phyloP scores from a whole-genome alignment of 495 filamentous ascomycete species.

The Aspergillus kassunensis region DNA sequence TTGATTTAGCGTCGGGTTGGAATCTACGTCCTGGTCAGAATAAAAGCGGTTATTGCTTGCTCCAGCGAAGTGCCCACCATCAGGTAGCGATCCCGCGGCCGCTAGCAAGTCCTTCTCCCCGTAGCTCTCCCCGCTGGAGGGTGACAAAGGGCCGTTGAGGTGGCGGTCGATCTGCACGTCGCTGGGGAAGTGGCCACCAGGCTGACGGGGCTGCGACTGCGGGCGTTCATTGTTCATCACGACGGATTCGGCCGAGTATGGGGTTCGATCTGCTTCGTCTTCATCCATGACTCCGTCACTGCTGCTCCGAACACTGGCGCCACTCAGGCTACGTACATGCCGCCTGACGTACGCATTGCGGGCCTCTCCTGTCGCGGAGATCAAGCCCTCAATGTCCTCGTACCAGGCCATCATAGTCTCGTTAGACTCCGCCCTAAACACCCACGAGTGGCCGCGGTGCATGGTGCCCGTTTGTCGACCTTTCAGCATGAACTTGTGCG shows the following conservation, averaged over 20 bases:
- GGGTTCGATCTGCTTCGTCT: conserved; percentile 74
- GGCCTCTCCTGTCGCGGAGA: conserved; percentile 83
- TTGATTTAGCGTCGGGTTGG: conserved; percentile 2
- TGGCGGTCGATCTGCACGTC: conserved; percentile 77
- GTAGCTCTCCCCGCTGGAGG: conserved; percentile 71
- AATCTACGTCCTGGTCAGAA: conserved; percentile 13
- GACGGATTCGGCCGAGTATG: conserved; percentile 61
- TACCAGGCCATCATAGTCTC: conserved; percentile 98
- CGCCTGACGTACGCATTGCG: conserved; percentile 78
- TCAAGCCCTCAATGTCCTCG: conserved; percentile 82
- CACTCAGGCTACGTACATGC: conserved; percentile 71
- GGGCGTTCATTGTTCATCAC: conserved; percentile 43
- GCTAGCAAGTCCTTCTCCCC: conserved; percentile 59
- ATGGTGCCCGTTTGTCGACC: conserved; percentile 89
- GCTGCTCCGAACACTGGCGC: conserved; percentile 59
- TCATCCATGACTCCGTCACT: conserved; percentile 79
- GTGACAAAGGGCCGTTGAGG: conserved; percentile 70
- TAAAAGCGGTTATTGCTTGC: conserved; percentile 14
- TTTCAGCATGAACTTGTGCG: conserved; percentile 98
- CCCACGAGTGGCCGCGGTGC: conserved; percentile 96
- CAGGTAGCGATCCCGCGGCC: conserved; percentile 50
- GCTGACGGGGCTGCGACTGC: conserved; percentile 54
- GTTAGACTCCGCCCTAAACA: conserved; percentile 90
- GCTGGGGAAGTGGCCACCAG: conserved; percentile 88
- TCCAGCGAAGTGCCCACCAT: conserved; percentile 29